Evolutionary conservation across 2,329 filamentous ascomycete genomes (phyloP), one percentile per base, ranked within the genome.

Genomic region (Aspergillus nomiae): DNA sequence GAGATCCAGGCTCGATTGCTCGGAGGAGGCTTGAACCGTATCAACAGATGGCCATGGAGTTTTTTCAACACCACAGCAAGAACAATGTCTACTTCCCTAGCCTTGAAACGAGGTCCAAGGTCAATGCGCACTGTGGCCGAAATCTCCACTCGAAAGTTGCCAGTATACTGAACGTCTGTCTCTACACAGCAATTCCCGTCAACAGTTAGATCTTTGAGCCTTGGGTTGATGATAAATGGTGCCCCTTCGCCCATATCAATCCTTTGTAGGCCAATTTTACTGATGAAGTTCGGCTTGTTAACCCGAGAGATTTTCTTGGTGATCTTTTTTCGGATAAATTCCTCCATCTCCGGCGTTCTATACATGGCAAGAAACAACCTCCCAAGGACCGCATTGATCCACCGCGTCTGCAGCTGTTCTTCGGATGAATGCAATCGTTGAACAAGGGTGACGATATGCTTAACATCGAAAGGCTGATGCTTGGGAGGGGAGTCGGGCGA

Each of bases 1-100:
- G 93, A 90, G 69, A 98, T 87, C 95, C 95, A 99, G n/a, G 97
- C 77, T 46, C 95, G 88, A 76, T 99, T 99, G 77, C 93, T 97
- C 0, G 95, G 95, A 19, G 94, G 92, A 8, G 95, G 92, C 77
- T 99, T 99, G 77, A 98, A 89, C 72, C 92, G 91, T 71, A 97
- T 84, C 34, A 97, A 80, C 53, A 92, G 79, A 71, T 96, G 94
- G 0, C 95, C 95, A 71, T 96, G 92, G 1, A 98, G 82, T 70
- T 89, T 91, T 74, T 92, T 94, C 61, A 97, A 77, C 0, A 95
- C 90, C 4, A 93, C 92, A 4, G 95, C 92, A 41, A 99, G 85
- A 11, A 97, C 85, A 57, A 99, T 84, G 65, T 94, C 93, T 56
- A 98, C 93, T 76, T 97, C 93, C 67, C 94, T 85, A 6, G 91